These are phyloP conservation scores for Globisporangium viniferum DNA, from an alignment of 352 stramenopile species.

Conservation along the genomic window DNA sequence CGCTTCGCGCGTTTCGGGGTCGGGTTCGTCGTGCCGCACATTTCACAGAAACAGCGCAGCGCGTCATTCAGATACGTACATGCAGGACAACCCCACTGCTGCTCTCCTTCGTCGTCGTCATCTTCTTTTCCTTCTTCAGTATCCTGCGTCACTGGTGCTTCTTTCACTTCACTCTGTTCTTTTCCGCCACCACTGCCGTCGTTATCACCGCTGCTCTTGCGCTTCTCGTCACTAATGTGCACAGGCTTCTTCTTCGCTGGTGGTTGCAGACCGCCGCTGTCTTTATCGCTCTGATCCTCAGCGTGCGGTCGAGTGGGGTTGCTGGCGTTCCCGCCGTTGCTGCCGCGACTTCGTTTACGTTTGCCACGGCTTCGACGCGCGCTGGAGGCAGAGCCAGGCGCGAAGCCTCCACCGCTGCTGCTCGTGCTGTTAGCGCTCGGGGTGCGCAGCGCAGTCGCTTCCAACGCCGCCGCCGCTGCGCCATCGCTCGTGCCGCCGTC, in stretches of 20 bases:
- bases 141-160: slow-evolving; percentile 8
- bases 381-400: slow-evolving; percentile 18
- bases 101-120: slow-evolving; percentile 13
- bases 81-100: slow-evolving; percentile 56
- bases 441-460: background rate
- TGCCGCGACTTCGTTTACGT: slow-evolving; percentile 29
- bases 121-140: slow-evolving; percentile 9
- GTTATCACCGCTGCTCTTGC: background rate
- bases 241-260: slow-evolving; percentile 9
- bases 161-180: slow-evolving; percentile 1
- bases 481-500: slow-evolving; percentile 1
- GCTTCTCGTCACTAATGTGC: background rate
- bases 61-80: slow-evolving; percentile 76
- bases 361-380: slow-evolving; percentile 25
- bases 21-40: slow-evolving; percentile 69
- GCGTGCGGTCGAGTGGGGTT: background rate
- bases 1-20: slow-evolving; percentile 14
- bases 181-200: slow-evolving; percentile 10
- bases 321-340: background rate
- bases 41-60: slow-evolving; percentile 62
- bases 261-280: background rate
- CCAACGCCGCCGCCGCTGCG: background rate
- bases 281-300: background rate
- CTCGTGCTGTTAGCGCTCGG: background rate
- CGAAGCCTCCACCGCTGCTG: background rate